Percentiles rank a stretch among this genome's conserved stretches.
Evolutionary conservation across 1,139 yeast species (phyloP).

Genomic region (Tardiomyces digboiensis): DNA sequence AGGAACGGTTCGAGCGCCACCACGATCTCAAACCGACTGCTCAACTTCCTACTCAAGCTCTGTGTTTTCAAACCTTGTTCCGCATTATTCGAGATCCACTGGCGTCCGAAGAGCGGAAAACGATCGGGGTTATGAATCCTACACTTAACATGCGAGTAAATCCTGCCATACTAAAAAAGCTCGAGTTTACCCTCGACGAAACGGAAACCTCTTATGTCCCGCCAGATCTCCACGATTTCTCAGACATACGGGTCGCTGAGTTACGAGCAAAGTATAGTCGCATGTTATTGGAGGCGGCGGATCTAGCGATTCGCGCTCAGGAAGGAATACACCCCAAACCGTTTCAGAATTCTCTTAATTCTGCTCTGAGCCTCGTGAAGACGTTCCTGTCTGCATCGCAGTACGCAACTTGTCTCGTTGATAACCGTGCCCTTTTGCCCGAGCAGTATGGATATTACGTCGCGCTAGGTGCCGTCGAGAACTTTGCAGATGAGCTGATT

Average conservation of each 20-base stretch:
- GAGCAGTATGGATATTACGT: slow-evolving; percentile 27
- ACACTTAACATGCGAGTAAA: slow-evolving; percentile 29
- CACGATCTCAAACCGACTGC: slow-evolving; percentile 15
- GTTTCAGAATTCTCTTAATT: slow-evolving; percentile 7
- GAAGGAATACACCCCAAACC: slow-evolving; percentile 5
- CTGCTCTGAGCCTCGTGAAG: slow-evolving; percentile 1
- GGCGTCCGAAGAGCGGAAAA: slow-evolving; percentile 11
- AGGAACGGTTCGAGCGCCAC: slow-evolving; percentile 13
- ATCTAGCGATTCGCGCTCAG: slow-evolving; percentile 8
- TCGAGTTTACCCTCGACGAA: slow-evolving; percentile 33
- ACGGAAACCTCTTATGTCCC: slow-evolving; percentile 45
- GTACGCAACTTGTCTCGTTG: neutral
- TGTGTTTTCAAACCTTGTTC: slow-evolving; percentile 18
- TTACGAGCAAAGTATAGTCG: slow-evolving; percentile 11
- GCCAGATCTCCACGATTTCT: slow-evolving; percentile 39
- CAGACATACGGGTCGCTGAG: slow-evolving; percentile 9
- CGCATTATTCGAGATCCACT: slow-evolving; percentile 20
- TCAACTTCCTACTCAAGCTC: slow-evolving; percentile 14
- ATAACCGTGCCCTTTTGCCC: neutral
- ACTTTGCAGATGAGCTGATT: slow-evolving; percentile 53
- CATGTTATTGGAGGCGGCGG: slow-evolving; percentile 13
- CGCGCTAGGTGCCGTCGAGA: slow-evolving; percentile 48
- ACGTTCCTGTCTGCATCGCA: neutral
- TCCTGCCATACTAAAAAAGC: slow-evolving; percentile 38
- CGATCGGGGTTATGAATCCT: slow-evolving; percentile 17